Evolutionary conservation across 257 asterid genomes (phyloP), one percentile per base, ranked within the genome.

Genomic region (Nicotiana tomentosiformis): DNA sequence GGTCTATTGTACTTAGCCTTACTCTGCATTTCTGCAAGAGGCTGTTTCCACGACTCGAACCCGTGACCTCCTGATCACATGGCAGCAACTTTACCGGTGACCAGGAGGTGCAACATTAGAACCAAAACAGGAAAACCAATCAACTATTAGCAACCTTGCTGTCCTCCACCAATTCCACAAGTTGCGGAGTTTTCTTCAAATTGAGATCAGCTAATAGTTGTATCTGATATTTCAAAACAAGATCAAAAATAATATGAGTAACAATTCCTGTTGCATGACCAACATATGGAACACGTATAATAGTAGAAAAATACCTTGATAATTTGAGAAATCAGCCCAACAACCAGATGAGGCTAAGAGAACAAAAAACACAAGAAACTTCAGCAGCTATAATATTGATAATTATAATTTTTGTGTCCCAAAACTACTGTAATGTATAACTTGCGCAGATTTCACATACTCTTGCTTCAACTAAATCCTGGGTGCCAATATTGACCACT

Each of bases 401-500:
- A 30, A 20, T n/a, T 46, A 46, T 12, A 81, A 14, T 26, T 39
- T 4, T 37, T 72, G 14, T 5, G 70, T 29, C 12, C 69, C 39
- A 30, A 56, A 53, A 55, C n/a, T 20, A 46, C 65, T 37, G 33
- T 10, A 23, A 30, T 32, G 35, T 3, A 32, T 29, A 8, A 62
- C 35, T 49, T 9, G 37, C 65, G 16, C 60, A 23, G 33, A 76
- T 33, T 78, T 29, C 56, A 58, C 93, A 85, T 88, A 96, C 98
- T 87, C 98, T 92, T 66, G 90, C 98, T 93, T 94, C 98, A 66
- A 92, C 90, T 26, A 96, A 88, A 77, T 96, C 99, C 83, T 94
- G 98, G 29, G 98, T 96, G 85, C 99, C 99, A 87, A 96, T 96
- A 69, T 96, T 96, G 37, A 96, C 99, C 82, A 96, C 99, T 30